Conservation (phyloP, 2,329 filamentous ascomycete species). For the Gaeumannomyces sp. region DNA sequence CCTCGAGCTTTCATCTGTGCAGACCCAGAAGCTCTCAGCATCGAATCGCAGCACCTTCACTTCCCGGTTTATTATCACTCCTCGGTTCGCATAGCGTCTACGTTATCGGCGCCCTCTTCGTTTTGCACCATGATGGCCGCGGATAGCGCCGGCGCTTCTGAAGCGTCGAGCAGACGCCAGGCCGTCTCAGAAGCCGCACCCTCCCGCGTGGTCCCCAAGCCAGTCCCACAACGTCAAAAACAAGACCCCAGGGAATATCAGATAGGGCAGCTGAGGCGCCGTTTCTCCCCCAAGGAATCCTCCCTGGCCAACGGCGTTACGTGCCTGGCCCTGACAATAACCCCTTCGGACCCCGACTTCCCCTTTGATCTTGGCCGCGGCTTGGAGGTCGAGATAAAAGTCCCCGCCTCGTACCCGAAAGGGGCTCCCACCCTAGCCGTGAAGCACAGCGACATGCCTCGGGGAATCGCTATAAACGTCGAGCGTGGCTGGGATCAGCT, state of each 20-base stretch:
- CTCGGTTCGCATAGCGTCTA: neutral
- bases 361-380: conserved; percentile 63
- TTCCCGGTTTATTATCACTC: neutral
- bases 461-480: conserved; percentile 68
- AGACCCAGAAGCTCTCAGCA: neutral
- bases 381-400: conserved; percentile 59
- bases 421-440: conserved; percentile 54
- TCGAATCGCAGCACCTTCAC: neutral
- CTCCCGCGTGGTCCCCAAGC: conserved; percentile 55
- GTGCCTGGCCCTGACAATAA: conserved; percentile 57
- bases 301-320: conserved; percentile 41
- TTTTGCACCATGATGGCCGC: conserved; percentile 5
- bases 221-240: conserved; percentile 56
- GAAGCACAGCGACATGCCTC: conserved; percentile 43
- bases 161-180: conserved; percentile 25
- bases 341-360: conserved; percentile 76
- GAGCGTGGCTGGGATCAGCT: conserved; percentile 67
- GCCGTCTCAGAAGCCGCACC: conserved; percentile 37
- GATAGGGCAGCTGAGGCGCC: conserved; percentile 62
- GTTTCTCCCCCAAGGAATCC: conserved; percentile 50
- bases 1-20: neutral
- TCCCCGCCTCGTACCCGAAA: conserved; percentile 59
- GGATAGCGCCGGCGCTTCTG: neutral
- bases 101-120: neutral
- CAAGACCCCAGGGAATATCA: conserved; percentile 70